Evolutionary conservation across 2,329 filamentous ascomycete genomes (phyloP).

Genomic region (Fusarium napiforme): DNA sequence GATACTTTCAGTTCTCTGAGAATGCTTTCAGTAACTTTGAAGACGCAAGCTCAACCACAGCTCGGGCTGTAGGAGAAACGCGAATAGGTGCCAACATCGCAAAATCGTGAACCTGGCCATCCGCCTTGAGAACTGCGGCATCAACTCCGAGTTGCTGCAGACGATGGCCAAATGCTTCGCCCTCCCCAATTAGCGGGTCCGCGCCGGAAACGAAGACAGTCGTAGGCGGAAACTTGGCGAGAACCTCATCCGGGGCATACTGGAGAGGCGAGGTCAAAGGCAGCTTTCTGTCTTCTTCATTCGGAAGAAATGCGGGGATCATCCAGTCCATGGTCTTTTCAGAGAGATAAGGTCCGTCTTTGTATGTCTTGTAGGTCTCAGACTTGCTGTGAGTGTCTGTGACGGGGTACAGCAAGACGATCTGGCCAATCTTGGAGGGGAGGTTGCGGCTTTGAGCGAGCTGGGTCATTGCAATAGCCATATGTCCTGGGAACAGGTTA

Average conservation of each 20-base stretch:
- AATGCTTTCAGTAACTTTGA: conserved; percentile 4
- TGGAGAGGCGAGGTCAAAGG: conserved; percentile 19
- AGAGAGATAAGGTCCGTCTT: conserved; percentile 21
- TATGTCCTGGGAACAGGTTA: conserved; percentile 7
- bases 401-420: conserved; percentile 23
- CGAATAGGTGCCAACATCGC: conserved; percentile 12
- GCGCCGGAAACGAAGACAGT: conserved; percentile 20
- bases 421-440: conserved; percentile 1
- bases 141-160: conserved; percentile 14
- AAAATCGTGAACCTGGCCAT: conserved; percentile 28
- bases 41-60: conserved; percentile 22
- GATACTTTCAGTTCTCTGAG: not conserved
- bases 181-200: conserved; percentile 12
- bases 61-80: conserved; percentile 3
- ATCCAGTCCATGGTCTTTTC: conserved; percentile 36
- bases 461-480: conserved; percentile 26
- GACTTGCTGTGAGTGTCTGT: conserved; percentile 26
- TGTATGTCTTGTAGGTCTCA: conserved; percentile 12
- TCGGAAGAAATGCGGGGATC: conserved; percentile 9
- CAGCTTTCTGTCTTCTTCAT: conserved; percentile 10
- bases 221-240: conserved; percentile 11
- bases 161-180: conserved; percentile 18
- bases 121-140: conserved; percentile 7
- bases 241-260: conserved; percentile 3
- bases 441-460: conserved; percentile 6